A percentile compares a stretch with the other conserved stretches of the same genome.
phyloP scores from a whole-genome alignment of 2,329 filamentous ascomycete genomes.

The Talaromyces sp. region DNA sequence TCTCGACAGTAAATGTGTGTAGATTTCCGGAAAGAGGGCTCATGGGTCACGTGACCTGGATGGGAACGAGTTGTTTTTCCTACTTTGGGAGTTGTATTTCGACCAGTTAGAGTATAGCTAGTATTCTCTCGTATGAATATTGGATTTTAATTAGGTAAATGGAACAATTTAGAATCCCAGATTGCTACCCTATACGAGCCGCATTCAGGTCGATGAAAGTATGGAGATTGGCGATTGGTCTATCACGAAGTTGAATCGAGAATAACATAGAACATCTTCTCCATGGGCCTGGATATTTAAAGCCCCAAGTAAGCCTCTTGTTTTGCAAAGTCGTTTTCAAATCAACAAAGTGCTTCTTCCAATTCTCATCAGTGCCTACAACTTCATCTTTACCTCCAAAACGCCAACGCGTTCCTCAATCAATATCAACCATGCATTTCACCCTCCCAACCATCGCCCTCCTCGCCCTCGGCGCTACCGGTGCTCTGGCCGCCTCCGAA shows the following conservation, averaged over 20 bases:
- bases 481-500: constrained; percentile 19
- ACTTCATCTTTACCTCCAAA: not conserved
- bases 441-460: constrained; percentile 20
- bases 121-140: not conserved
- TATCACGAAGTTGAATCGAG: not conserved
- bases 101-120: not conserved
- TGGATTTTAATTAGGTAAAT: not conserved
- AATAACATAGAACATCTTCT: too few relatives aligned
- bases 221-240: not conserved
- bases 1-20: not conserved
- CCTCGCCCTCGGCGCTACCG: constrained; percentile 24
- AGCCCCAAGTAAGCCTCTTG: not conserved
- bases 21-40: constrained; percentile 9
- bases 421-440: constrained; percentile 30
- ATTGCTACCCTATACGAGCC: not conserved
- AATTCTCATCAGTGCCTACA: not conserved
- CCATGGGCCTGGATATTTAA: not conserved
- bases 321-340: not conserved
- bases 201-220: not conserved
- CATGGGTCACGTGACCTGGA: not conserved
- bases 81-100: not conserved
- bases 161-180: not conserved
- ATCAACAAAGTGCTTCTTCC: not conserved
- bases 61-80: not conserved
- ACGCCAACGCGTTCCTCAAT: not conserved